Evolutionary conservation across 192 early-diverging fungal species (phyloP).

Genomic region (Coemansia sp.): DNA sequence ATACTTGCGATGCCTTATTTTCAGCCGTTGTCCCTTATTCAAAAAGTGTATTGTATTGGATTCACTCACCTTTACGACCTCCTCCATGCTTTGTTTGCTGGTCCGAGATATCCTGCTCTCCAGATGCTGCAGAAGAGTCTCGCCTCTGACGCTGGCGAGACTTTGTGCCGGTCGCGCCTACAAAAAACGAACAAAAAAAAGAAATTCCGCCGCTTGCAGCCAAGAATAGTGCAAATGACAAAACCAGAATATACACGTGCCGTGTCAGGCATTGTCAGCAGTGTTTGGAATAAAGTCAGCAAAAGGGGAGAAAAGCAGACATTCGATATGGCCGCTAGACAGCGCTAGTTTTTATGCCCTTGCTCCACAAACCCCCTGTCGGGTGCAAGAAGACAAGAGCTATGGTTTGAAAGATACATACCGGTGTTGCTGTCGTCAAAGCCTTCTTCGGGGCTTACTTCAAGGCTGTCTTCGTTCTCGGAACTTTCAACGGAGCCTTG

Average conservation of each 20-base stretch:
- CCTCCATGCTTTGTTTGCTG: slow-evolving; percentile 17
- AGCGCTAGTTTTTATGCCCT: background rate
- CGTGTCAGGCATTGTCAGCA: background rate
- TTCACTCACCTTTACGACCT: slow-evolving; percentile 35
- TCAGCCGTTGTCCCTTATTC: background rate
- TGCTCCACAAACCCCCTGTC: background rate
- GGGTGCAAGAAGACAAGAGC: background rate
- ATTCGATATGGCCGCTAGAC: background rate
- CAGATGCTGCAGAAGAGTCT: slow-evolving; percentile 7
- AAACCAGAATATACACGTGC: slow-evolving; percentile 4
- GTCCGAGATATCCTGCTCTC: slow-evolving; percentile 4
- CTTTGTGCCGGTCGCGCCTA: slow-evolving; percentile 13
- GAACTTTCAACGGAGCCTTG: slow-evolving; percentile 11
- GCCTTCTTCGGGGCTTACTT: background rate
- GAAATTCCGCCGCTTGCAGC: background rate
- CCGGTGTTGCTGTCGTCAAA: slow-evolving; percentile 3
- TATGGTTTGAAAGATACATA: background rate
- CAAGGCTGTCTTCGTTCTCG: slow-evolving; percentile 5
- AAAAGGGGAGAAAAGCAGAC: background rate
- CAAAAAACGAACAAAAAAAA: slow-evolving; percentile 1
- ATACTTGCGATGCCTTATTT: background rate
- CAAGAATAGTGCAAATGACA: background rate
- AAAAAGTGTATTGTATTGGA: background rate
- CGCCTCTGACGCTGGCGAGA: slow-evolving; percentile 19
- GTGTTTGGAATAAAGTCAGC: background rate